Evolutionary conservation across 2,329 filamentous ascomycete species (phyloP).

Genomic region (Proliferodiscus dingleyae): DNA sequence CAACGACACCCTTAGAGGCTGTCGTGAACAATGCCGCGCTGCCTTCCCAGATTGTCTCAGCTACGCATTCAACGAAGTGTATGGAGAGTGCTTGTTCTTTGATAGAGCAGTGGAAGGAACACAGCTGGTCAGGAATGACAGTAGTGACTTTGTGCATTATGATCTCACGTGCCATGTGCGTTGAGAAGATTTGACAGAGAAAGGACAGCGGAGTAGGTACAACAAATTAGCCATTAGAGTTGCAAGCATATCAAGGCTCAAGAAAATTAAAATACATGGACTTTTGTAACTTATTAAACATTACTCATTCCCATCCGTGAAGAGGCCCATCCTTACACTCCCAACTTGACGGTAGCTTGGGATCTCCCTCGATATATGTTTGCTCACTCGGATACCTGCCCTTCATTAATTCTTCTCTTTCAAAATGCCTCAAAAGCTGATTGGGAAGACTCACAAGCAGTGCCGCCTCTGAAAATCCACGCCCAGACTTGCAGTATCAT

Average conservation of each 20-base stretch:
- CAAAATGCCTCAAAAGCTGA: no score
- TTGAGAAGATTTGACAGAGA: background rate
- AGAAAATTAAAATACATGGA: no score
- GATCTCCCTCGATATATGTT: background rate
- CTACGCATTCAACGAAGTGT: slow-evolving; percentile 8
- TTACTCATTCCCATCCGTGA: no score
- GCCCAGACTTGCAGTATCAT: slow-evolving; percentile 28
- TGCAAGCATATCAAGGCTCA: no score
- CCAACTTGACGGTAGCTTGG: background rate
- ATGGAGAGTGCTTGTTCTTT: slow-evolving; percentile 16
- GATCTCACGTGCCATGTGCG: slow-evolving; percentile 11
- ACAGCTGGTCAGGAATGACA: slow-evolving; percentile 8
- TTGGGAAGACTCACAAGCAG: background rate
- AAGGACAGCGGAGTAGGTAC: no score
- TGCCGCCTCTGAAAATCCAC: background rate
- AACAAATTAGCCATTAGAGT: no score
- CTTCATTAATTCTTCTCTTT: background rate
- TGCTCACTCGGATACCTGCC: background rate
- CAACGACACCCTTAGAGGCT: slow-evolving; percentile 7
- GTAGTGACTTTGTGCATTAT: slow-evolving; percentile 12
- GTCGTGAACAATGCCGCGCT: slow-evolving; percentile 7
- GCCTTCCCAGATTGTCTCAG: slow-evolving; percentile 5
- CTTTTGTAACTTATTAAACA: no score
- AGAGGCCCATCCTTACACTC: no score
- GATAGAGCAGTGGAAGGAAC: slow-evolving; percentile 13